These are phyloP conservation scores for Glycyrrhiza uralensis DNA, from an alignment of 306 rosid species.

Conservation along the genomic window DNA sequence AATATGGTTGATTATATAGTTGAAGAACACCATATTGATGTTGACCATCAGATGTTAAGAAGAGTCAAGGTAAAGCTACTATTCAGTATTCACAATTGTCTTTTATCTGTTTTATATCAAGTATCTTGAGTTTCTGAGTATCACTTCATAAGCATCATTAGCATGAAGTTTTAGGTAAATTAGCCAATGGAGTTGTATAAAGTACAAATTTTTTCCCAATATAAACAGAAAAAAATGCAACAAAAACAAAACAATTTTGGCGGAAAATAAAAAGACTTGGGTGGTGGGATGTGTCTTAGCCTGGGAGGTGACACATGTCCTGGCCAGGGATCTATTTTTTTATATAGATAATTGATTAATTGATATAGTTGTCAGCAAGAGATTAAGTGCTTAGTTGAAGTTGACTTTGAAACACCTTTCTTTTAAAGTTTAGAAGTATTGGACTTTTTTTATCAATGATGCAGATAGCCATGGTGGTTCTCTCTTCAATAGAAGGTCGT, in stretches of 20 bases:
- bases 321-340: no score
- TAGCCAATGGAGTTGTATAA: no score
- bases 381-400: not conserved
- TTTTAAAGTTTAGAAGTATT: not conserved
- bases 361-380: not conserved
- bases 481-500: constrained; percentile 13
- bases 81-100: not conserved
- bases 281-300: no score
- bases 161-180: not conserved
- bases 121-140: not conserved
- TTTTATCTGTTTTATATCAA: constrained; percentile 16
- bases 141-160: constrained; percentile 14
- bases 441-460: not conserved
- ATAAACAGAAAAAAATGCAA: no score
- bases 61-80: constrained; percentile 58
- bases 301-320: no score
- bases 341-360: no score
- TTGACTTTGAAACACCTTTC: not conserved
- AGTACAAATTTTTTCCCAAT: no score
- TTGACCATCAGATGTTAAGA: constrained; percentile 63
- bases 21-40: constrained; percentile 72
- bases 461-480: constrained; percentile 1
- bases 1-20: constrained; percentile 78
- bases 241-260: no score
- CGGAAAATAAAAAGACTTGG: no score